phyloP scores from a whole-genome alignment of 306 rosid genomes.

The Acacia acuminata region DNA sequence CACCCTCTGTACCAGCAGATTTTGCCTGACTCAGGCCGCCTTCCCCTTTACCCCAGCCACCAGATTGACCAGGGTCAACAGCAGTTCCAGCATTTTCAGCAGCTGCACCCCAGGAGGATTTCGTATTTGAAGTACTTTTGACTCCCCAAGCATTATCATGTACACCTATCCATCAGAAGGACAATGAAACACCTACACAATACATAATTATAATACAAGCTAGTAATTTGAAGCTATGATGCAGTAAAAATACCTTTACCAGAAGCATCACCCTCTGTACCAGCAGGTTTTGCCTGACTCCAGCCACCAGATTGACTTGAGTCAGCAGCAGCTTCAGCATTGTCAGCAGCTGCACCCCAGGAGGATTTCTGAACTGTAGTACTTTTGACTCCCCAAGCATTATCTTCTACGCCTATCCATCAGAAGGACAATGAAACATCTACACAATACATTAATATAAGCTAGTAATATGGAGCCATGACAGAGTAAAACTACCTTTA shows the following conservation, averaged over 20 bases:
- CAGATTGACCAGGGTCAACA: conserved; percentile 44
- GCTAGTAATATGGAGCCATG: background rate
- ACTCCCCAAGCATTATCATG: conserved; percentile 62
- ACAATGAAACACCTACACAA: background rate
- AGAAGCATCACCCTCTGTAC: conserved; percentile 43
- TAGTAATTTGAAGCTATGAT: conserved; percentile 5
- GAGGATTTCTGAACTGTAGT: too few relatives aligned
- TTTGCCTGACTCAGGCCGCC: conserved; percentile 45
- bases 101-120: conserved; percentile 73
- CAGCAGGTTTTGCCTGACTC: conserved; percentile 35
- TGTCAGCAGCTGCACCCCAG: too few relatives aligned
- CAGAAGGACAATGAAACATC: conserved; percentile 29
- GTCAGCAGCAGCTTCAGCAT: too few relatives aligned
- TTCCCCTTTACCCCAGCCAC: conserved; percentile 57
- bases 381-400: too few relatives aligned
- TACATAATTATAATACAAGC: background rate
- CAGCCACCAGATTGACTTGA: background rate
- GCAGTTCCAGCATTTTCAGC: conserved; percentile 35
- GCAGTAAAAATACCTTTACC: conserved; percentile 39
- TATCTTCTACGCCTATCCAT: background rate
- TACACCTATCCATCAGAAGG: conserved; percentile 21
- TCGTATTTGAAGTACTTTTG: conserved; percentile 48
- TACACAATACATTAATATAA: background rate
- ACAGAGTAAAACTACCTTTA: conserved; percentile 36
- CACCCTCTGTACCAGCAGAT: conserved; percentile 38